Percentiles rank a stretch among this genome's conserved stretches.
phyloP scores from a whole-genome alignment of 1,139 yeast genomes.

The Debaryomyces coudertii region DNA sequence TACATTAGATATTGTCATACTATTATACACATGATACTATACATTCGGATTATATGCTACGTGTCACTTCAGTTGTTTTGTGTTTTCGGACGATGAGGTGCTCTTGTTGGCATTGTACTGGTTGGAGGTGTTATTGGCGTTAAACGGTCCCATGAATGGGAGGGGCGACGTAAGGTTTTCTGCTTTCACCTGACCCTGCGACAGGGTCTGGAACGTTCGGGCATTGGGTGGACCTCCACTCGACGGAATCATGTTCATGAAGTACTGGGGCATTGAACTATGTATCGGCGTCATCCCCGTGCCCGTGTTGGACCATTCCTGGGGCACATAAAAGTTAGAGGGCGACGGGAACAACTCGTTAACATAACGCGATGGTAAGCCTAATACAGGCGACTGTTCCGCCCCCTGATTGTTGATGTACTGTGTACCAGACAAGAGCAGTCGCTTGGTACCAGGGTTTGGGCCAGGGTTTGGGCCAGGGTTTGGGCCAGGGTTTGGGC shows the following conservation, averaged over 20 bases:
- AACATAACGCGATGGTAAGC: constrained; percentile 53
- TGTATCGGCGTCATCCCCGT: constrained; percentile 47
- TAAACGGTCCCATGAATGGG: constrained; percentile 17
- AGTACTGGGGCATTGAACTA: constrained; percentile 29
- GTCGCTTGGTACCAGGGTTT: constrained; percentile 3
- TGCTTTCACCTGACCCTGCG: constrained; percentile 6
- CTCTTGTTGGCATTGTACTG: constrained; percentile 3
- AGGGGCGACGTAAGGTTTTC: constrained; percentile 15
- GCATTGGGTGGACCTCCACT: constrained; percentile 6
- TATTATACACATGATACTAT: neutral
- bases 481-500: neutral
- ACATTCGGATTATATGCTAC: neutral
- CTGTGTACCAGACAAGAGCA: constrained; percentile 2
- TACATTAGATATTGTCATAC: constrained; percentile 1
- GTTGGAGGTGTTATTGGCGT: neutral
- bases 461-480: neutral
- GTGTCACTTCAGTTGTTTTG: neutral
- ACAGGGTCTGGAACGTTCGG: neutral
- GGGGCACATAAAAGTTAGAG: constrained; percentile 50
- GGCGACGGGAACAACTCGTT: constrained; percentile 62
- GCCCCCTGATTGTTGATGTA: constrained; percentile 23
- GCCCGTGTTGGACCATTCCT: constrained; percentile 45
- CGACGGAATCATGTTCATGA: constrained; percentile 26
- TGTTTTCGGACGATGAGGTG: neutral
- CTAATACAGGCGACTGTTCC: constrained; percentile 55